Percentiles rank a stretch among this genome's conserved stretches.
Conservation (phyloP, 192 early-diverging fungal species). For the Gorgonomyces haynaldii region DNA sequence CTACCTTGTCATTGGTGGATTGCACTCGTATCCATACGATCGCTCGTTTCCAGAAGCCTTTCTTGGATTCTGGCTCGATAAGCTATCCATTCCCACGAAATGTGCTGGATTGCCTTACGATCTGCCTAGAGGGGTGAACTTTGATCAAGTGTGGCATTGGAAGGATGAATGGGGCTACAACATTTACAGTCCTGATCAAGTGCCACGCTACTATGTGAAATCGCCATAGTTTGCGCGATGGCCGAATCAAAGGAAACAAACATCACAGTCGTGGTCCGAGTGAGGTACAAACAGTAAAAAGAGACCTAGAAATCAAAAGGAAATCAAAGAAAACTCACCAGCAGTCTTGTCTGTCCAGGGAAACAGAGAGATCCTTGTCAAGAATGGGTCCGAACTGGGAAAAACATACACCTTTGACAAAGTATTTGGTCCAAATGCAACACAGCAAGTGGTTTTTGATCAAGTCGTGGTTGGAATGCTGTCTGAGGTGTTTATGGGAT, state of each 20-base stretch:
- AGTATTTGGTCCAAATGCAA: slow-evolving; percentile 79
- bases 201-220: no score
- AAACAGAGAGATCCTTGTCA: slow-evolving; percentile 36
- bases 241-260: slow-evolving; percentile 33
- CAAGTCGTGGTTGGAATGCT: slow-evolving; percentile 77
- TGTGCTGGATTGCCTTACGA: no score
- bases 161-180: no score
- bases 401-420: slow-evolving; percentile 82
- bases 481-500: slow-evolving; percentile 64
- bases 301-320: slow-evolving; percentile 46
- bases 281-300: slow-evolving; percentile 18
- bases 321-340: slow-evolving; percentile 56
- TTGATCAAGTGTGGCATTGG: no score
- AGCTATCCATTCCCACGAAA: slow-evolving; percentile 4
- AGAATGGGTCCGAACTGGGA: slow-evolving; percentile 37
- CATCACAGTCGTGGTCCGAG: slow-evolving; percentile 36
- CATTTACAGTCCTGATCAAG: no score
- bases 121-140: no score
- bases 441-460: slow-evolving; percentile 69
- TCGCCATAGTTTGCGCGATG: no score
- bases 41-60: background rate
- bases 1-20: background rate
- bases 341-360: slow-evolving; percentile 43
- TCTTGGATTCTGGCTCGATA: background rate
- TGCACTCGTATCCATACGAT: background rate